Conservation (phyloP, 129 eudicot species). For the Flaveria sonorensis region DNA sequence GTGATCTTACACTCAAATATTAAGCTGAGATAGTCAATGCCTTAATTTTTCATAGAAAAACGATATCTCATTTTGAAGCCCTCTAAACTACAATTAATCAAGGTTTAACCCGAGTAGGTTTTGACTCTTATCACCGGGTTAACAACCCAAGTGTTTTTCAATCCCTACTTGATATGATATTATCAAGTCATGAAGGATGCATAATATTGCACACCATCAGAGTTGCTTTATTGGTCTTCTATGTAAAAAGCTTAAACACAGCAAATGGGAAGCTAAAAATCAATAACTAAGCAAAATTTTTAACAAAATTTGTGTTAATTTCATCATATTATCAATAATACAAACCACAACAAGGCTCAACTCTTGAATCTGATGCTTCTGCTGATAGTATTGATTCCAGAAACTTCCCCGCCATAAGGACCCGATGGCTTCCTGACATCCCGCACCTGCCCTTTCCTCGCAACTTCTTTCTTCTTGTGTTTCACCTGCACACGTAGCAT, state of each 20-base stretch:
- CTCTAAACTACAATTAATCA: too few species aligned
- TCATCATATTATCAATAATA: conserved; percentile 1
- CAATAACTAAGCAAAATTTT: not conserved
- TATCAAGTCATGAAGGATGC: not conserved
- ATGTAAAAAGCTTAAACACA: not conserved
- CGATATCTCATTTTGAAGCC: too few species aligned
- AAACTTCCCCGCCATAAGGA: conserved; percentile 71
- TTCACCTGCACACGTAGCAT: conserved; percentile 48
- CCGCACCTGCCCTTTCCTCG: conserved; percentile 76
- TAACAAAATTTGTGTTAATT: conserved; percentile 17
- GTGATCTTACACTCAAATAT: too few species aligned
- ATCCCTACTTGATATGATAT: too few species aligned
- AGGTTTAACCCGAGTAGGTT: too few species aligned
- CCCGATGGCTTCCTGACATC: conserved; percentile 47
- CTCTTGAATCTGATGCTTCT: conserved; percentile 65
- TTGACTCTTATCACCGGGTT: too few species aligned
- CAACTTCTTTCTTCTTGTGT: conserved; percentile 53
- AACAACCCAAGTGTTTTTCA: too few species aligned
- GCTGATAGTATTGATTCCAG: conserved; percentile 76
- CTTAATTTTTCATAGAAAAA: too few species aligned
- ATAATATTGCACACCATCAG: not conserved
- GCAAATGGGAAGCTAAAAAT: not conserved
- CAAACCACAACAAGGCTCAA: conserved; percentile 13
- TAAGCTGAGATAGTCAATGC: too few species aligned
- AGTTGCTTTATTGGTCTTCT: not conserved